Base-by-base conservation (phyloP, 768 basidiomycete genomes). In the Strobilomyces confusus region DNA sequence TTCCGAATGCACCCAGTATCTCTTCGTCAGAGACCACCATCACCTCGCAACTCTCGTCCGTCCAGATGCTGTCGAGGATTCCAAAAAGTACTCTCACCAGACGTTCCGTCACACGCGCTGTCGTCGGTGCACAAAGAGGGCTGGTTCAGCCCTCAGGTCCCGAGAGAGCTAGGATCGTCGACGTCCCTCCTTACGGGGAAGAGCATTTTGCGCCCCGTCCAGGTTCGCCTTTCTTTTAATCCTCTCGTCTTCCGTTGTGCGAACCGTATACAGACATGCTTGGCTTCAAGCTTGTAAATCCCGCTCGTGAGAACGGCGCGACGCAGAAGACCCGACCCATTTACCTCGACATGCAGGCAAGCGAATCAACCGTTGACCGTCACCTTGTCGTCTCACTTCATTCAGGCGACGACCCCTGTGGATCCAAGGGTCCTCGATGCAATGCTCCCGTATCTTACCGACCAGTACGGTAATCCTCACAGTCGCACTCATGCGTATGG, bases 401-500 rank as follows among this genome's bases (percentile, higher is more conserved):
- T 17, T 14, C 60, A 95, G 91, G 97, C 97, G 6, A 99, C 97
- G 2, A 98, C 97, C 23, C 97, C 97, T 19, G 84, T 97, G 51
- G 97, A 99, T 69, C 97, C 97, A 26, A 84, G 97, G 53, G 97
- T 98, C 5, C 78, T 98, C 52, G 97, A 98, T 72, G 86, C 88
- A 17, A 99, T 98, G 95, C 76, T 99, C 23, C 97, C 97, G 0
- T 98, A 82, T 72, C 73, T 95, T 59, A 95, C 94, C 5, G 92
- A 98, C 68, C 92, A 92, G 68, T 98, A 88, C 65, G 97, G 97
- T 5, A 99, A 98, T 72, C 95, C 97, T 9, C 97, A 98, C 68
- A 95, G 92, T 69, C 84, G 97, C 51, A 98, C 97, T 26, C 97
- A 99, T 72, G 93, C 97, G 1, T 99, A 98, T 69, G 97, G 97